phyloP scores from a whole-genome alignment of 2,329 filamentous ascomycete species.

The Leptographium procerum region DNA sequence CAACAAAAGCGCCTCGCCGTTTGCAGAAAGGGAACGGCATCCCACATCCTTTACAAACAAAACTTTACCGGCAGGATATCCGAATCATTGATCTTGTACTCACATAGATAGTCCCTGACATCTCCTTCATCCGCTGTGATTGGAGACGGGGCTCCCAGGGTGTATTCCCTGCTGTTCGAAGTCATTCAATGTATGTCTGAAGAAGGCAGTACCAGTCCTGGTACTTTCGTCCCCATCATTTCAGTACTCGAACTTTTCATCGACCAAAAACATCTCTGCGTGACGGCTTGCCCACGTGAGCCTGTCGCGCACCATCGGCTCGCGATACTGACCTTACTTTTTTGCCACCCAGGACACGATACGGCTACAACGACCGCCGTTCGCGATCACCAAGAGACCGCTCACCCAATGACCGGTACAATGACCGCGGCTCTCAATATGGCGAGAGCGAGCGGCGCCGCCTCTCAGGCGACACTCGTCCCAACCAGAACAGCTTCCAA shows the following conservation, averaged over 20 bases:
- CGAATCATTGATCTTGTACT: neutral
- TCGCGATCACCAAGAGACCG: slow-evolving; percentile 54
- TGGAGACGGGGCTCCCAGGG: neutral
- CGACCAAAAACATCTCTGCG: neutral
- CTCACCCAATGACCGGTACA: slow-evolving; percentile 52
- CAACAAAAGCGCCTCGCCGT: neutral
- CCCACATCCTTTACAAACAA: neutral
- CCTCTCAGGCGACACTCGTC: slow-evolving; percentile 46
- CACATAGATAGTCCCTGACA: neutral
- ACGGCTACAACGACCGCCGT: slow-evolving; percentile 47
- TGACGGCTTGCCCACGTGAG: slow-evolving; percentile 3
- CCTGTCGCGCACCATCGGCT: neutral
- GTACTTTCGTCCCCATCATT: neutral
- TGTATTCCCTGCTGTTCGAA: neutral
- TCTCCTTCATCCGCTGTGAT: neutral
- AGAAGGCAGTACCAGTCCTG: neutral
- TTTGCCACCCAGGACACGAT: slow-evolving; percentile 35
- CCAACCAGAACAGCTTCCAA: slow-evolving; percentile 49
- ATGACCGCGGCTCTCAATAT: slow-evolving; percentile 41
- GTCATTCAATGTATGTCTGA: slow-evolving; percentile 1
- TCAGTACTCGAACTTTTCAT: neutral
- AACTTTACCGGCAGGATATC: neutral
- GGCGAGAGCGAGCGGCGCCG: slow-evolving; percentile 58
- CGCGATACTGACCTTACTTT: slow-evolving; percentile 3
- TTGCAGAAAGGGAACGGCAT: neutral